Base-by-base conservation (phyloP, 176 grass and related monocot genomes). In the Tillandsia fasciculata region DNA sequence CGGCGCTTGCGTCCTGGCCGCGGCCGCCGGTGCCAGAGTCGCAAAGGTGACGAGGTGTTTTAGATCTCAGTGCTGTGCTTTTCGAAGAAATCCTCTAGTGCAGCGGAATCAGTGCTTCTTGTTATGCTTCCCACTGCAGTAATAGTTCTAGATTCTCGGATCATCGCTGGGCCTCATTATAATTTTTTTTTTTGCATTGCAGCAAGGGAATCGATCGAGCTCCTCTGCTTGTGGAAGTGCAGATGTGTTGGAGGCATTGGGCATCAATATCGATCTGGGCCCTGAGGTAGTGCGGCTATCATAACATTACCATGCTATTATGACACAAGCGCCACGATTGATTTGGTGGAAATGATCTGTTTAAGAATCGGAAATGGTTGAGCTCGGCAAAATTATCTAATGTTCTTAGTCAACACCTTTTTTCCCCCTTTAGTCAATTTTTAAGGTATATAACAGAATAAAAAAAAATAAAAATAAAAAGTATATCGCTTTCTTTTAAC, bases 181-280 rank as follows among this genome's bases (percentile, higher is more conserved):
- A 49, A 17, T 71, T 65, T 50, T 14, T 50, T 14, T 13, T 13
- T 8, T 79, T 79, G 51, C 53, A 53, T 50, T 74, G 80, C 80
- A 96, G 92, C 92, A 96, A 96, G 92, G 92, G 42, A 96, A 83
- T 80, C 83, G 92, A 42, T 86, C 95, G 49, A 99, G 84, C 66
- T 99, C 95, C 50, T 99, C 95, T 18, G 90, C 90, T 13, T 99
- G 95, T 58, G 95, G 95, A 26, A 99, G 95, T 64, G 90, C 95
- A 5, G 95, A 99, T 80, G 95, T 99, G 29, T 78, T 94, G n/a
- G 90, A 94, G 70, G 84, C 80, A 17, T 63, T 99, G 2, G 95
- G 95, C 7, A 82, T 99, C 70, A 88, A 99, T 52, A 90, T 99
- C 73, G 52, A 90, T 7, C 64, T 99, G 48, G 90, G 90, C 52